Evolutionary conservation across 2,329 filamentous ascomycete species (phyloP).

Genomic region (Trichoderma semiorbis): DNA sequence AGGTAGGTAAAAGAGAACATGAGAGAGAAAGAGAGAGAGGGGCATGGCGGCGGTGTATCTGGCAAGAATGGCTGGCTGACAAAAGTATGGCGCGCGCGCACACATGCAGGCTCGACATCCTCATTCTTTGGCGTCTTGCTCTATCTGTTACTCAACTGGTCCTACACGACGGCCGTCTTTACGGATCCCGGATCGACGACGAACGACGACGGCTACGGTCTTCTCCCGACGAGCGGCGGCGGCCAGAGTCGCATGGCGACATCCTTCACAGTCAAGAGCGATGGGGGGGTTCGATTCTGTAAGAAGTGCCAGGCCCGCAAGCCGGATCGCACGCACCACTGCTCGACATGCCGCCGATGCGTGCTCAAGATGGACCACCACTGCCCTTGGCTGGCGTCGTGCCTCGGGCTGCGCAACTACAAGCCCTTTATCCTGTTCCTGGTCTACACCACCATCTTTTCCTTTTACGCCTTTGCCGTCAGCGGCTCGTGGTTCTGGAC

Average conservation of each 20-base stretch:
- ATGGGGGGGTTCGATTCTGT: conserved; percentile 83
- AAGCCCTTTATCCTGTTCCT: conserved; percentile 93
- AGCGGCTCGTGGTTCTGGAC: conserved; percentile 79
- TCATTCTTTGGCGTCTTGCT: conserved; percentile 66
- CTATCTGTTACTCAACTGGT: conserved; percentile 78
- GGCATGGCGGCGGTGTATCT: not conserved
- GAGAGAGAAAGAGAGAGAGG: too few relatives aligned
- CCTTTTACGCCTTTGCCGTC: conserved; percentile 74
- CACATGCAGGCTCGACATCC: conserved; percentile 45
- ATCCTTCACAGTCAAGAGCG: conserved; percentile 88
- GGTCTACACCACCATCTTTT: conserved; percentile 83
- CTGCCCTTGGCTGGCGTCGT: conserved; percentile 96
- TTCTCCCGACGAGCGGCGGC: conserved; percentile 60
- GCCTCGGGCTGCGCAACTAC: conserved; percentile 90
- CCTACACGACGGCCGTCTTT: conserved; percentile 90
- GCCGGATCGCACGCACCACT: conserved; percentile 94
- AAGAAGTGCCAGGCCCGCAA: conserved; percentile 96
- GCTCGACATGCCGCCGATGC: conserved; percentile 88
- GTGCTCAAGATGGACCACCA: conserved; percentile 99
- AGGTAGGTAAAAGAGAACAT: conserved; percentile 39
- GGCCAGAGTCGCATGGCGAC: conserved; percentile 56
- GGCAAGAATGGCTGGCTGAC: not conserved
- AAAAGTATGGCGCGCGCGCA: not conserved
- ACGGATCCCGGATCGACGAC: conserved; percentile 77
- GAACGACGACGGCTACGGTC: conserved; percentile 67